Evolutionary conservation across 805 yeast genomes (phyloP), one percentile per base, ranked within the genome.

Genomic region (Candida quercuum): DNA sequence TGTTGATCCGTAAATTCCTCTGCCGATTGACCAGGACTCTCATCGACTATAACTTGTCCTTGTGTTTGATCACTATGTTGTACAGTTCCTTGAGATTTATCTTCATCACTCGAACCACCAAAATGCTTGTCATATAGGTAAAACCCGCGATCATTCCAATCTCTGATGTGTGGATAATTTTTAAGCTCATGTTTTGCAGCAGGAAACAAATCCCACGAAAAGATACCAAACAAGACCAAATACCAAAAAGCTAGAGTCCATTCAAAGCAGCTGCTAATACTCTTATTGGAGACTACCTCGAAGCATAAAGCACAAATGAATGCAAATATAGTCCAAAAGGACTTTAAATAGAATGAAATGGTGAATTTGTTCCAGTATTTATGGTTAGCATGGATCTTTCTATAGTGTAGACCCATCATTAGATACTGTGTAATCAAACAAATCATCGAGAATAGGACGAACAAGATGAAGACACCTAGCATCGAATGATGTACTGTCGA

Each of bases 241-340:
- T 84, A 89, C 78, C 86, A 80, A 60, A 80, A 89, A n/a, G 91
- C 79, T 30, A 89, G 60, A 3, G 79, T 55, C 98, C 98, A 91
- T 61, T 91, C 98, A 54, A 83, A 76, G 27, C 61, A 52, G 7
- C 61, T 51, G 20, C 67, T 66, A 1, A 39, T 36, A 18, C 47
- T 48, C 18, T 59, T 41, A 11, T 57, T 55, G 56, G 55, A 51
- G 35, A 62, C 53, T 3, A 59, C 68, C n/a, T 76, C 87, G 46
- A 86, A 91, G 23, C 75, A 69, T 19, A 82, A 59, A 3, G 91
- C 95, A 53, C 85, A 71, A 0, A 66, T 75, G 14, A 81, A 64
- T 1, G 95, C 93, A 15, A 70, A 53, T 3, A 71, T 41, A 18
- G 84, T 61, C 96, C 96, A 91, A 7, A 70, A 30, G 4, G 67